A percentile compares a stretch with the other conserved stretches of the same genome.
phyloP scores from a whole-genome alignment of 345 rosid genomes.

The Citrus mangshanensis region DNA sequence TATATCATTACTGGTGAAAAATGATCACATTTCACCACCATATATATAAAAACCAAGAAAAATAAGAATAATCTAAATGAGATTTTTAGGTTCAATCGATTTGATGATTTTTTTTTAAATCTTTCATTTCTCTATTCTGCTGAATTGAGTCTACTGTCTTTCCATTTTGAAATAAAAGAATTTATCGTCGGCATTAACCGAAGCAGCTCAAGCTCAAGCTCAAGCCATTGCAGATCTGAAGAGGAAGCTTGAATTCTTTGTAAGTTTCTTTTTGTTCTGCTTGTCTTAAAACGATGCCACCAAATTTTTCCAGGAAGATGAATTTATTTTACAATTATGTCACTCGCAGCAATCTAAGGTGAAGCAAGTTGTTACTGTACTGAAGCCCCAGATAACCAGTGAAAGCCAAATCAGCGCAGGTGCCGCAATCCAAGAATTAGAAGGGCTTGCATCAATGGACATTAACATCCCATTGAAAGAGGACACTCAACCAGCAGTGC shows the following conservation, averaged over 20 bases:
- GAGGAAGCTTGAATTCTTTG: constrained; percentile 54
- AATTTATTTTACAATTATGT: constrained; percentile 7
- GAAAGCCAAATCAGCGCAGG: constrained; percentile 30
- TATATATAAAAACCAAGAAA: not conserved
- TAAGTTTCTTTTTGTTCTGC: constrained; percentile 34
- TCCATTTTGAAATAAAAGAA: constrained; percentile 17
- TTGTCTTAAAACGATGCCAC: not conserved
- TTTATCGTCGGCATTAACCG: not conserved
- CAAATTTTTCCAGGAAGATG: not conserved
- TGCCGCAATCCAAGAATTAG: constrained; percentile 59
- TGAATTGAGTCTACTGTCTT: not conserved
- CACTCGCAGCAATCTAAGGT: constrained; percentile 59
- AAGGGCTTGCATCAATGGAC: constrained; percentile 55
- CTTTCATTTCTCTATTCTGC: not conserved
- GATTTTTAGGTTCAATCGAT: not conserved
- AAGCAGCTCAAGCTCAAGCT: constrained; percentile 27
- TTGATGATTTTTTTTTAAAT: not conserved
- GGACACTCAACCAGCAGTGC: constrained; percentile 20
- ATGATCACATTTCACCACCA: not conserved
- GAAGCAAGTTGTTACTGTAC: constrained; percentile 36
- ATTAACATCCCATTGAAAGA: constrained; percentile 26
- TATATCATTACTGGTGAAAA: not conserved
- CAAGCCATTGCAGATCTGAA: constrained; percentile 46
- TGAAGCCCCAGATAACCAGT: constrained; percentile 42
- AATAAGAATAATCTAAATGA: not conserved